Evolutionary conservation across 148 eudicot genomes (phyloP), one percentile per base, ranked within the genome.

Genomic region (Oxyria digyna): DNA sequence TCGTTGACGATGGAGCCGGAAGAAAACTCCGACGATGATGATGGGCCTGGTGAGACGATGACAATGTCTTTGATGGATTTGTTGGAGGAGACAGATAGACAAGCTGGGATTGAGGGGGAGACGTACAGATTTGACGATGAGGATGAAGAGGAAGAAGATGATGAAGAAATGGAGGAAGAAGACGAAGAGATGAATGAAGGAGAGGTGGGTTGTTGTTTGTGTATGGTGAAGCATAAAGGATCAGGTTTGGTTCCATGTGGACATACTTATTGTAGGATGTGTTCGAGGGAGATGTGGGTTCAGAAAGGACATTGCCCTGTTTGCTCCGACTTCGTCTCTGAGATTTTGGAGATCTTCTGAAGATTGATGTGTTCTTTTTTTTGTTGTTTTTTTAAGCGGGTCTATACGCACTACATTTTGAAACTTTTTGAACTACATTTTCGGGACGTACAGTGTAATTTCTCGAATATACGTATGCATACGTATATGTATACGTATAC

Each of bases 51-150:
- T 0, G 78, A 26, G 48, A 46, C 62, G 8, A 8, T 27, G 55
- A 27, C 57, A 26, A 88, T 85, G 89, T 90, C 96, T 4, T 68
- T 94, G 85, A 90, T 88, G 98, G 87, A 86, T 37, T 75, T 94
- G 71, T 71, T 90, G 83, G 97, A 84, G 81, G 91, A 91, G 79
- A 80, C 89, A 0, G 97, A 87, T 33, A 72, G 86, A 67, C 71
- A 90, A 69, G 81, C 87, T 67, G 86, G 87, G 49, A 46, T 82
- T 43, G 88, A 84, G 5, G 87, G 88, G 18, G 79, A 84, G 14
- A 68, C 74, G 0, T 85, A 80, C 57, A 75, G 80, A 73, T 71
- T 75, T 69, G 81, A 73, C 7, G 81, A 70, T 6, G 79, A 80
- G 4, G 81, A 75, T 1, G 86, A 79, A 0, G 85, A 78, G 0